Evolutionary conservation across 2,329 filamentous ascomycete genomes (phyloP).

Genomic region (Stemphylium vesicarium): DNA sequence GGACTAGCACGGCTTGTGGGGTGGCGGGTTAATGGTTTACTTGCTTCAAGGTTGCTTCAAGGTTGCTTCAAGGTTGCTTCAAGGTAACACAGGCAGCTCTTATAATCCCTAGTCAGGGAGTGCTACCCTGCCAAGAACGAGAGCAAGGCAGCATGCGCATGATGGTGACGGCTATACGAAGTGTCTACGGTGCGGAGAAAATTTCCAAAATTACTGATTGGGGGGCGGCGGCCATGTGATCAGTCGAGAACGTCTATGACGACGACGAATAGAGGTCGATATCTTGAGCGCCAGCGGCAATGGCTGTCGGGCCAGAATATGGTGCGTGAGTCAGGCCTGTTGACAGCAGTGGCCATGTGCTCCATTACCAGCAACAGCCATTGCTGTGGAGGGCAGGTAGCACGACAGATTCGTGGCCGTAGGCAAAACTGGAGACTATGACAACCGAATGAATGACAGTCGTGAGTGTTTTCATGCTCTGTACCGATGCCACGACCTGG

Average conservation of each 20-base stretch:
- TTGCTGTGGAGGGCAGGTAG: neutral
- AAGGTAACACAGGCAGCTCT: neutral
- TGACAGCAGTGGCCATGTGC: conserved; percentile 7
- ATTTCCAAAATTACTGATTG: conserved; percentile 3
- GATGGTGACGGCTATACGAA: neutral
- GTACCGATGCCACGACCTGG: neutral
- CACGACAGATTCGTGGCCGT: neutral
- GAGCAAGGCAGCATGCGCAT: neutral
- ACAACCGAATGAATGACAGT: neutral
- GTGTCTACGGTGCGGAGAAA: conserved; percentile 2
- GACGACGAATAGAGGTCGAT: conserved; percentile 23
- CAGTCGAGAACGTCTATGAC: conserved; percentile 33
- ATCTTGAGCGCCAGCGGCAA: conserved; percentile 30
- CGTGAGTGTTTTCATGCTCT: neutral
- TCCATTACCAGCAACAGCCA: neutral
- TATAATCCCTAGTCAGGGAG: neutral
- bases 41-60: neutral
- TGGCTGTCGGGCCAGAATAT: conserved; percentile 5
- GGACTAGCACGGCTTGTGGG: neutral
- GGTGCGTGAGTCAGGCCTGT: neutral
- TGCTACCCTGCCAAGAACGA: neutral
- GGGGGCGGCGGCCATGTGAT: conserved; percentile 21
- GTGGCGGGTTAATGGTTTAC: neutral
- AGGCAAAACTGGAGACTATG: neutral
- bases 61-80: no score